Evolutionary conservation across 2,329 filamentous ascomycete genomes (phyloP).

Genomic region (Raffaelea deltoideospora): DNA sequence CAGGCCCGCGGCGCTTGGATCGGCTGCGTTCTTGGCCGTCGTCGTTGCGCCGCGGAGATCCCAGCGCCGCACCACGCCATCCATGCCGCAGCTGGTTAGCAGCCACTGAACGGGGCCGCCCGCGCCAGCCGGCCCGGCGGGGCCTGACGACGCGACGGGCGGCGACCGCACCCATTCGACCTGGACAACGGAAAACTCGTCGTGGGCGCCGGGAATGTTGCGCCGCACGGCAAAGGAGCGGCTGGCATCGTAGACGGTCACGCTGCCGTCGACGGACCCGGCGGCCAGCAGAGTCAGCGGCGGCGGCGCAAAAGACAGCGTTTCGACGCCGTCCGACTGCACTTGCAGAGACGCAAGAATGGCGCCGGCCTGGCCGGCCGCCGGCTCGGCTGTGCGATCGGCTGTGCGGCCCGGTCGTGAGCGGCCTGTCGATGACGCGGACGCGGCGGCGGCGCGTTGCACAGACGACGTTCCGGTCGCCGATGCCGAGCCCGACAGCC

Average conservation of each 20-base stretch:
- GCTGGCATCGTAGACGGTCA: constrained; percentile 75
- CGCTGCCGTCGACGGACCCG: constrained; percentile 58
- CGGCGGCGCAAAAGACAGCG: constrained; percentile 47
- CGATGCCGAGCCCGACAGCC: constrained; percentile 22
- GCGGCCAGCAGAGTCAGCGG: constrained; percentile 42
- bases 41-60: constrained; percentile 45
- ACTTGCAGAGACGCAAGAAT: constrained; percentile 75
- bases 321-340: constrained; percentile 64
- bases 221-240: constrained; percentile 77
- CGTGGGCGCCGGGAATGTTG: constrained; percentile 69
- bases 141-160: constrained; percentile 1
- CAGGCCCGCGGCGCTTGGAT: constrained; percentile 31
- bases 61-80: constrained; percentile 83
- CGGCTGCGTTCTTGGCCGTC: not conserved
- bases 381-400: not conserved
- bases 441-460: constrained; percentile 9
- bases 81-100: constrained; percentile 79
- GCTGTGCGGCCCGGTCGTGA: too few relatives aligned
- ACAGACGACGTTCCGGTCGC: not conserved
- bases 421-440: constrained; percentile 16
- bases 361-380: constrained; percentile 22
- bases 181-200: constrained; percentile 82
- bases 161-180: constrained; percentile 57
- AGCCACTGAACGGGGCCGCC: constrained; percentile 35
- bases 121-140: constrained; percentile 13